Conservation (phyloP, 2,329 filamentous ascomycete species). For the Fusarium siculi region DNA sequence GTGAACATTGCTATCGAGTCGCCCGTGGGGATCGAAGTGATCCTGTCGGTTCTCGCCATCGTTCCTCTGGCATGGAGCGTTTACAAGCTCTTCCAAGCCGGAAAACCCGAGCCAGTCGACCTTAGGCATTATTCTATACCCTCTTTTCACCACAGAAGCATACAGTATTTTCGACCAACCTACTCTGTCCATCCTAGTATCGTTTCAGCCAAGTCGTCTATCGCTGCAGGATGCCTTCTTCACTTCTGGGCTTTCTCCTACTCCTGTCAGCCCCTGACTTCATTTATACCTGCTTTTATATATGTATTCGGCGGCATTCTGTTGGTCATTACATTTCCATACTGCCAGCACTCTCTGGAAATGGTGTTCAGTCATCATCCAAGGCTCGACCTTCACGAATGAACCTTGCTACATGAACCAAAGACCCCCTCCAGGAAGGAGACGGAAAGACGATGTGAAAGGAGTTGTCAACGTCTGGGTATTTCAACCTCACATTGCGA, state of each 20-base stretch:
- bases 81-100: accelerated
- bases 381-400: accelerated
- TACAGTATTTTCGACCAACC: neutral
- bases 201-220: conserved; percentile 20
- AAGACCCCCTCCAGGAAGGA: neutral
- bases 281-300: neutral
- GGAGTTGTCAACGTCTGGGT: neutral
- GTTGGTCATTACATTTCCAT: too few species aligned
- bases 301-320: accelerated
- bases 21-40: accelerated
- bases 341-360: neutral
- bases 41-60: accelerated
- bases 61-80: neutral
- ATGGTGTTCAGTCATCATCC: accelerated
- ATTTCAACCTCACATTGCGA: neutral
- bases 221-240: conserved; percentile 3
- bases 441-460: neutral
- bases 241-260: neutral
- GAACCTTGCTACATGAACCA: too few species aligned
- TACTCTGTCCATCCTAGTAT: conserved; percentile 10
- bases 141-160: conserved; percentile 13
- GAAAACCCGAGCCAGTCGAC: too few species aligned
- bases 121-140: conserved; percentile 11
- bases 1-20: neutral
- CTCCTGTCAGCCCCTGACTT: conserved; percentile 25